These are phyloP conservation scores for Ligustrum vulgare DNA, from an alignment of 257 asterid species.

Conservation along the genomic window DNA sequence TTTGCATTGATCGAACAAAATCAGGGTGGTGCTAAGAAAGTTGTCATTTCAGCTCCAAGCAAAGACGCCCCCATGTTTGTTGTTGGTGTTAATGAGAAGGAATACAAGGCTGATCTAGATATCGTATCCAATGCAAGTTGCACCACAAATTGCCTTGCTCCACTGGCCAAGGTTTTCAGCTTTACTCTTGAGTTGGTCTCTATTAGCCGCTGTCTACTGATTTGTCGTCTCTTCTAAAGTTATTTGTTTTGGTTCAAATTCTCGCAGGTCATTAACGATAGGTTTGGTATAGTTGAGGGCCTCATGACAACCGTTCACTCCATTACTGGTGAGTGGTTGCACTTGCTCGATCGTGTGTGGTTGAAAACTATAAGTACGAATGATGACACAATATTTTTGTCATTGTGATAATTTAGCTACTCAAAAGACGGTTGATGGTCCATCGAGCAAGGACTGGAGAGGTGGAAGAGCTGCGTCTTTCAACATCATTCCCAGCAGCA, in stretches of 20 bases:
- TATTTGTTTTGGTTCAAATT: neutral
- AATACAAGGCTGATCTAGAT: conserved; percentile 59
- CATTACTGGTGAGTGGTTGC: conserved; percentile 50
- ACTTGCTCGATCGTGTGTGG: neutral
- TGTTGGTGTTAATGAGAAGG: conserved; percentile 76
- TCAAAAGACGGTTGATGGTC: conserved; percentile 56
- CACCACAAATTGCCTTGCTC: conserved; percentile 81
- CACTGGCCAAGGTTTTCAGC: conserved; percentile 60
- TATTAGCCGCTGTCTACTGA: neutral
- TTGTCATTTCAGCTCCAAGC: conserved; percentile 79
- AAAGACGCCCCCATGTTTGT: conserved; percentile 87
- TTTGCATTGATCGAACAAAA: conserved; percentile 3
- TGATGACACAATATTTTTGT: neutral
- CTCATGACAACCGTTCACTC: conserved; percentile 81
- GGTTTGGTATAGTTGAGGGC: conserved; percentile 82
- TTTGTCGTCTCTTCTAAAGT: neutral
- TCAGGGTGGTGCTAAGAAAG: conserved; percentile 91
- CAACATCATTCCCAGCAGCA: conserved; percentile 60
- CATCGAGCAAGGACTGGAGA: conserved; percentile 58
- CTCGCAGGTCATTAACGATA: conserved; percentile 59
- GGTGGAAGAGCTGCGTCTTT: conserved; percentile 59
- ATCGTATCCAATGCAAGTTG: conserved; percentile 85
- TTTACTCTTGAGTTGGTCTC: neutral
- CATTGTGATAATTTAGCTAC: conserved; percentile 28
- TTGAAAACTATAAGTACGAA: neutral